Evolutionary conservation across 371 early-diverging fungal species (phyloP).

Genomic region (Nosema granulosis): DNA sequence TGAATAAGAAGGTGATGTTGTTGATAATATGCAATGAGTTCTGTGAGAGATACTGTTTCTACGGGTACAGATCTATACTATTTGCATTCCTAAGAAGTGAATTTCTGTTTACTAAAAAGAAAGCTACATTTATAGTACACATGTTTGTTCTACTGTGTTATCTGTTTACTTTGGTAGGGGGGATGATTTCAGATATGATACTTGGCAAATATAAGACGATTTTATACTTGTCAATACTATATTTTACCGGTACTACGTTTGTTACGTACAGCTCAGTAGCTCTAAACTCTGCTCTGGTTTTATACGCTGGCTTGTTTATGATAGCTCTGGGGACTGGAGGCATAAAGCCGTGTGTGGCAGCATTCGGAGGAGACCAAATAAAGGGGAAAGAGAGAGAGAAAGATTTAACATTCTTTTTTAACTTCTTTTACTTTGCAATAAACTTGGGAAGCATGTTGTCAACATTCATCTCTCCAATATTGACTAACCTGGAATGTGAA

Average conservation of each 20-base stretch:
- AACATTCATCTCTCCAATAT: conserved; percentile 39
- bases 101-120: conserved; percentile 19
- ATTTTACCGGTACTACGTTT: conserved; percentile 71
- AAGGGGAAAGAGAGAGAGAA: conserved; percentile 48
- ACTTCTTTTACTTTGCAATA: conserved; percentile 76
- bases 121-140: conserved; percentile 66
- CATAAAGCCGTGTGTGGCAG: conserved; percentile 74
- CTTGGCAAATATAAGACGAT: conserved; percentile 77
- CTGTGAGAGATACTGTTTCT: conserved; percentile 74
- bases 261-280: conserved; percentile 67
- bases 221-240: conserved; percentile 70
- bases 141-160: conserved; percentile 77
- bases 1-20: conserved; percentile 27
- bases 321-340: conserved; percentile 80
- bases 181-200: conserved; percentile 74
- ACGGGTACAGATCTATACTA: conserved; percentile 68
- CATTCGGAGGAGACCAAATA: conserved; percentile 73
- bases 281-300: conserved; percentile 70
- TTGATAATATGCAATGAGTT: conserved; percentile 72
- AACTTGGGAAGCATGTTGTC: conserved; percentile 70
- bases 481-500: conserved; percentile 47
- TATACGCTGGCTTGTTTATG: conserved; percentile 70
- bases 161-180: conserved; percentile 74
- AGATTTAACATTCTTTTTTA: conserved; percentile 67
- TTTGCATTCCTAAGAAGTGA: conserved; percentile 59